Evolutionary conservation across 1,284 basidiomycete species (phyloP), one percentile per base, ranked within the genome.

Genomic region (Ceratobasidium sp.): DNA sequence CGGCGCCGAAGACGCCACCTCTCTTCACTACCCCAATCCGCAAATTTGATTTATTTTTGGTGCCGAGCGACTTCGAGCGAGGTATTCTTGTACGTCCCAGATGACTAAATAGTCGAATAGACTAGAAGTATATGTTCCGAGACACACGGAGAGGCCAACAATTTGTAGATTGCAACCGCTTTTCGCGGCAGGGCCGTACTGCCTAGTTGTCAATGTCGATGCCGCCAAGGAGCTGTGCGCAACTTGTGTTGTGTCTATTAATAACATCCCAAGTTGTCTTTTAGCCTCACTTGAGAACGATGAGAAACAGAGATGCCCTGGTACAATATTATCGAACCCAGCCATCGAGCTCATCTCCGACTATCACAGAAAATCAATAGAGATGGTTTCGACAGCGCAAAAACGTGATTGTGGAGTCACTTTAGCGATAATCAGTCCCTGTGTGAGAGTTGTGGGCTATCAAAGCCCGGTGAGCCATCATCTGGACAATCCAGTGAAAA

Each of bases 261-360:
- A 30, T 10, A 55, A 12, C 30, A n/a, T 32, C 53, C 36, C 16
- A 57, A 36, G 21, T 10, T 57, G 32, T 34, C 1, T n/a, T 34
- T 57, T 10, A 57, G 28, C n/a, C 53, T 57, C 53, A 57, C 53
- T 36, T 57, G 53, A 57, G 30, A 57, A 28, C 53, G 53, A 57
- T 57, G 30, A n/a, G 53, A 34, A 21, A 34, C 16, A 36, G 32
- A 53, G 5, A 18, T 26, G n/a, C 53, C 53, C 53, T 45, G 32
- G 14, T 16, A 34, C 32, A 32, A 34, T 36, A 5, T 6, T 34
- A 57, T 57, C 30, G 4, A 5, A 34, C 1, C 53, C 32, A 57
- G 2, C 18, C 53, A 32, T 57, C 18, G 32, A 36, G 10, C 10
- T n/a, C 30, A n/a, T 16, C 53, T 1, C 8, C 18, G 10, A 57